Percentiles rank a stretch among this genome's conserved stretches.
These are phyloP conservation scores for Termitomyces sp. DNA, from an alignment of 768 basidiomycete species.

Conservation along the genomic window DNA sequence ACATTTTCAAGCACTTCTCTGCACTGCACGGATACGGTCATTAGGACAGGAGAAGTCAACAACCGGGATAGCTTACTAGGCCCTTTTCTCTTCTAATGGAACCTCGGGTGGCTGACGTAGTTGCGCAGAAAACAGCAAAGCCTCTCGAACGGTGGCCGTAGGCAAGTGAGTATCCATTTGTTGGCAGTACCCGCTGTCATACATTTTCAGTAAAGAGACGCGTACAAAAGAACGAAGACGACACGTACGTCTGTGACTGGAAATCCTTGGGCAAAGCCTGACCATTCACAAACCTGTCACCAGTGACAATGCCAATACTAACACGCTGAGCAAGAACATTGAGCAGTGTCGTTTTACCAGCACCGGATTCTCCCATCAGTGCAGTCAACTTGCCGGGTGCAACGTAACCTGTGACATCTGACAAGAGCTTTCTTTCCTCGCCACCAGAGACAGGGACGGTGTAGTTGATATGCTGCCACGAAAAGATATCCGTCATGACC, in stretches of 20 bases:
- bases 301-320: constrained; percentile 34
- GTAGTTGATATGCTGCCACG: constrained; percentile 66
- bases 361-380: constrained; percentile 52
- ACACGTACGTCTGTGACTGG: constrained; percentile 44
- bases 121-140: constrained; percentile 74
- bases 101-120: constrained; percentile 72
- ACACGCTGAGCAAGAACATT: constrained; percentile 43
- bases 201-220: not conserved
- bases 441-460: constrained; percentile 48
- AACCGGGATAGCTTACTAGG: constrained; percentile 51
- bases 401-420: constrained; percentile 78
- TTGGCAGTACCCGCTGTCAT: constrained; percentile 67
- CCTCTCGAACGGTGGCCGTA: constrained; percentile 77
- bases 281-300: constrained; percentile 42
- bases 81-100: constrained; percentile 70
- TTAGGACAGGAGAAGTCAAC: not conserved
- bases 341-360: constrained; percentile 41
- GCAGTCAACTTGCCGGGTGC: constrained; percentile 71
- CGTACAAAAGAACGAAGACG: not conserved
- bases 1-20: constrained; percentile 36
- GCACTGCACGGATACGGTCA: constrained; percentile 4
- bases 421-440: constrained; percentile 51
- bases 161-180: constrained; percentile 82
- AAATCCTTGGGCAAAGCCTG: constrained; percentile 41
- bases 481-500: constrained; percentile 52